Evolutionary conservation across 306 rosid genomes (phyloP), one percentile per base, ranked within the genome.

Genomic region (Betula pendula): DNA sequence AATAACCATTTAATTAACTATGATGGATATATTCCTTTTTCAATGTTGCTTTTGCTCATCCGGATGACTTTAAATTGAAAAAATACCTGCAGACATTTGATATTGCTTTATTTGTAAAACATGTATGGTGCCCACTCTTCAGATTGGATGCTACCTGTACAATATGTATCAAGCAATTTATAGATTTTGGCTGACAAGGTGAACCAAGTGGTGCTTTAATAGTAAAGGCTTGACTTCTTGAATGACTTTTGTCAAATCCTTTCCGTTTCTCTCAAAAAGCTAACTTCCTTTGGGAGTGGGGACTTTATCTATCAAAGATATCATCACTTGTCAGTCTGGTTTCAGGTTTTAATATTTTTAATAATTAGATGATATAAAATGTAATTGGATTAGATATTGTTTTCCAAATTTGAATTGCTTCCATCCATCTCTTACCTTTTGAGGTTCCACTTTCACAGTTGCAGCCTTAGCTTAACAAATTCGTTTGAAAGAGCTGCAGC

Each of bases 401-500:
- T 80, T 17, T 74, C 80, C 52, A 48, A 55, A 58, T 19, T 71
- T 75, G 51, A 42, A 29, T 73, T 77, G 49, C 43, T 85, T 79
- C 47, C 65, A 33, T 79, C 47, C 65, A 38, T 80, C 78, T 85
- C 74, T 74, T 70, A 77, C 73, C 53, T 74, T 80, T 81, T 68
- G 77, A 84, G 45, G 69, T 79, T 85, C 8, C 85, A 75, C 80
- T 75, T 73, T 82, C 83, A 71, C 96, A 95, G 99, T 87, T 91
- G 99, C 79, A 89, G 97, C 83, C 92, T 91, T 35, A 93, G 72
- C 80, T 83, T 91, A 86, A 91, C 98, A 73, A 89, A 89, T 83
- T 93, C 98, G 45, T 93, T 85, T 86, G 96, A 93, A 87, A 93
- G 97, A 81, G 98, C 98, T 48, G 98, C 98, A 20, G 96, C 96